Evolutionary conservation across 2,329 filamentous ascomycete genomes (phyloP).

Genomic region (Trichoderma koningii): DNA sequence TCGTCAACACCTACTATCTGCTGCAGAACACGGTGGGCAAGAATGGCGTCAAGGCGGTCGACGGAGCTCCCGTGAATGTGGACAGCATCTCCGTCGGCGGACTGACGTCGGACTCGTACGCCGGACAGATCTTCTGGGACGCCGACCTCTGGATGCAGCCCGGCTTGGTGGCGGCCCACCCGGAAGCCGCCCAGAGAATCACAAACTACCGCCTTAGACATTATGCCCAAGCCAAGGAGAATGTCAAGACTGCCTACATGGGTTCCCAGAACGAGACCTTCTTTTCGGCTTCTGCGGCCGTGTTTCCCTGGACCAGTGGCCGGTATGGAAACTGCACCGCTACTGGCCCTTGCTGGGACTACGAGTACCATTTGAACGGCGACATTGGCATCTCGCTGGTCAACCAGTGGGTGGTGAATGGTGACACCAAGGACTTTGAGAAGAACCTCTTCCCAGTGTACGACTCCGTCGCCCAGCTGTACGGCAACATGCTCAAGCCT

Average conservation of each 20-base stretch:
- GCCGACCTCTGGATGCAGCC: conserved; percentile 38
- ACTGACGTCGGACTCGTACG: conserved; percentile 36
- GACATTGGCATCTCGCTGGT: conserved; percentile 59
- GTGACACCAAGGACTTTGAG: conserved; percentile 31
- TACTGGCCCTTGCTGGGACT: conserved; percentile 65
- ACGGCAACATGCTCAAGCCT: conserved; percentile 58
- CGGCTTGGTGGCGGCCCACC: conserved; percentile 34
- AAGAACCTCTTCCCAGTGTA: conserved; percentile 60
- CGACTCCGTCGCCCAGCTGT: conserved; percentile 64
- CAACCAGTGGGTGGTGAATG: conserved; percentile 34
- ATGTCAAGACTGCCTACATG: conserved; percentile 56
- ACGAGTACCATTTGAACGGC: conserved; percentile 70
- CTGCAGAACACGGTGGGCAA: conserved; percentile 52
- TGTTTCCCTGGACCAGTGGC: conserved; percentile 69
- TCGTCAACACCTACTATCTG: conserved; percentile 59
- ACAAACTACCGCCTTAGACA: conserved; percentile 35
- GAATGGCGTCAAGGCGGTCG: conserved; percentile 48
- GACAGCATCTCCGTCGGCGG: conserved; percentile 36
- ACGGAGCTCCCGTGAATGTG: conserved; percentile 44
- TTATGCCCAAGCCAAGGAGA: conserved; percentile 56
- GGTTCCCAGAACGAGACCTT: conserved; percentile 54
- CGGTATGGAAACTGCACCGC: conserved; percentile 66
- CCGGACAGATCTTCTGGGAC: conserved; percentile 38
- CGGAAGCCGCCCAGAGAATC: conserved; percentile 35
- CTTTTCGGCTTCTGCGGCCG: conserved; percentile 50